phyloP scores from a whole-genome alignment of 2,329 filamentous ascomycete species.

The Aspergillus sp. region DNA sequence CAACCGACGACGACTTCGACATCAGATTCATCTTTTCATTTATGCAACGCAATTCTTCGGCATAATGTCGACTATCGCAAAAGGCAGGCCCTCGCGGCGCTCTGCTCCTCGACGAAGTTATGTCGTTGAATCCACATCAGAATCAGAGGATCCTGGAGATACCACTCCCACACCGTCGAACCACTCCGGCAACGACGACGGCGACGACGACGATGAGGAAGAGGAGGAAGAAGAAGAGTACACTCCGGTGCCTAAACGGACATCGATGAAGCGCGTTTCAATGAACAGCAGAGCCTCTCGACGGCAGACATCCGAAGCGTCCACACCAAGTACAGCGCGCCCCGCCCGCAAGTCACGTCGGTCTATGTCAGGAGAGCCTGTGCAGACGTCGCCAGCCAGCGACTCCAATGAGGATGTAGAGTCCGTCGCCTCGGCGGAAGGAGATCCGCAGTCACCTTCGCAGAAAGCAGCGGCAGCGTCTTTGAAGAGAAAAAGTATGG shows the following conservation, averaged over 20 bases:
- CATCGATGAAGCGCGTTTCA: conserved; percentile 20
- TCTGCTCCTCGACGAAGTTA: conserved; percentile 60
- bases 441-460: conserved; percentile 46
- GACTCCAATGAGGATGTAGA: conserved; percentile 20
- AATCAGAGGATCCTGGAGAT: conserved; percentile 57
- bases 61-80: conserved; percentile 34
- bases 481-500: conserved; percentile 60
- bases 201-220: conserved; percentile 62
- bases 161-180: conserved; percentile 35
- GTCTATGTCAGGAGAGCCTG: conserved; percentile 39
- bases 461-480: conserved; percentile 45
- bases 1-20: conserved; percentile 5
- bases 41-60: neutral
- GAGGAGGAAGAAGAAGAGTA: conserved; percentile 70
- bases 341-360: conserved; percentile 31
- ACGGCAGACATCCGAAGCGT: conserved; percentile 43
- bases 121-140: conserved; percentile 68
- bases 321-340: conserved; percentile 35
- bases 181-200: conserved; percentile 47
- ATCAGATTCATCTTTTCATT: conserved; percentile 12
- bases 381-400: conserved; percentile 2
- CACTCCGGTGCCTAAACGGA: conserved; percentile 56
- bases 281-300: conserved; percentile 49
- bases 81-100: conserved; percentile 51
- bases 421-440: conserved; percentile 28